These are phyloP conservation scores for Trematosphaeria pertusa DNA, from an alignment of 2,329 filamentous ascomycete species.

Conservation along the genomic window DNA sequence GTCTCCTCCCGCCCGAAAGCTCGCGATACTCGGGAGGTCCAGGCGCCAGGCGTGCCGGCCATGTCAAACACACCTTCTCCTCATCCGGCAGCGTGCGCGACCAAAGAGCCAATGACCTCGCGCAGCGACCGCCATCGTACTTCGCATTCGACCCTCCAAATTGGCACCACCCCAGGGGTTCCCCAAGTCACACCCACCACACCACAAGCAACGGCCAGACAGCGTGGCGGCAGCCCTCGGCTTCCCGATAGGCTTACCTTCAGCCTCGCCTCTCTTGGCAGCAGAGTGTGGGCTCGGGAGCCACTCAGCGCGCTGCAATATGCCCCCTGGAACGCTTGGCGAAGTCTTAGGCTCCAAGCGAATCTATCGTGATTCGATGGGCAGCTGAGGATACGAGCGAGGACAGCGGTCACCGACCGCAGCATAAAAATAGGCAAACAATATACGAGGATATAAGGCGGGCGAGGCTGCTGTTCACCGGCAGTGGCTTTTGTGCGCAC, in stretches of 20 bases:
- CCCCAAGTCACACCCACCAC: background rate
- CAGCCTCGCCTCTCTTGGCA: slow-evolving; percentile 13
- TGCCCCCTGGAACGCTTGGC: slow-evolving; percentile 22
- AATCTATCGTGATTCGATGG: slow-evolving; percentile 22
- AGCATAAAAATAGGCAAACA: slow-evolving; percentile 24
- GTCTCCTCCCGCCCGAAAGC: too few species aligned
- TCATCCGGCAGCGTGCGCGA: background rate
- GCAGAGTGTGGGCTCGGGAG: too few species aligned
- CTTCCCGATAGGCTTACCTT: too few species aligned
- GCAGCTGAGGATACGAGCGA: slow-evolving; percentile 19
- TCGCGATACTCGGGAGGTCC: too few species aligned
- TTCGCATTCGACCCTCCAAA: slow-evolving; percentile 21
- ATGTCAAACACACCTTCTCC: slow-evolving; percentile 6
- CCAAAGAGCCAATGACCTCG: slow-evolving; percentile 4
- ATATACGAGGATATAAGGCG: slow-evolving; percentile 15
- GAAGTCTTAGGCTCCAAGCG: slow-evolving; percentile 14
- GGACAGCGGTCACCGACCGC: too few species aligned
- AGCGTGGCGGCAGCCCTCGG: slow-evolving; percentile 6
- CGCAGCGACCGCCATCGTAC: slow-evolving; percentile 14
- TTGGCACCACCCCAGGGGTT: background rate
- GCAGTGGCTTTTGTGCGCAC: background rate
- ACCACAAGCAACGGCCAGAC: background rate
- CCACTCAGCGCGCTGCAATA: slow-evolving; percentile 16
- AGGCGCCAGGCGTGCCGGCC: too few species aligned
- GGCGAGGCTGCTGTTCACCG: slow-evolving; percentile 17